Percentiles rank a stretch among this genome's conserved stretches.
phyloP scores from a whole-genome alignment of 768 basidiomycete species.

The Russula sp. region DNA sequence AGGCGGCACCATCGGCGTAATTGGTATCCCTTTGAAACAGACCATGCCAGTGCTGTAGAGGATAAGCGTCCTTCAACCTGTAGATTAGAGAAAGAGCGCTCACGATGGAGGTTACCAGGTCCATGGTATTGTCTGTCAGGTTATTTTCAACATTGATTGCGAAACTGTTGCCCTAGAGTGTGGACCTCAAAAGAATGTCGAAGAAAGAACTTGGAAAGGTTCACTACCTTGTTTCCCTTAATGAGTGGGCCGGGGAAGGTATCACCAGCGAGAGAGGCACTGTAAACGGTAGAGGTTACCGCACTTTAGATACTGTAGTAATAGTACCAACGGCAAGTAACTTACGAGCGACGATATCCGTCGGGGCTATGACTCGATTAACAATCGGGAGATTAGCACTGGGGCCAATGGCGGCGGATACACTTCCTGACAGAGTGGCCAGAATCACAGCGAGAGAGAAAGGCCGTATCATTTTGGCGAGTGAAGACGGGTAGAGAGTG shows the following conservation, averaged over 20 bases:
- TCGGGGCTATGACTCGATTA: constrained; percentile 31
- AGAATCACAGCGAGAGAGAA: constrained; percentile 12
- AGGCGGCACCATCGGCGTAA: constrained; percentile 45
- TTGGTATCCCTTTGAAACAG: constrained; percentile 43
- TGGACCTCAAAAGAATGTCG: constrained; percentile 31
- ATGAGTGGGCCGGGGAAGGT: constrained; percentile 21
- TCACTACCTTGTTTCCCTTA: constrained; percentile 33
- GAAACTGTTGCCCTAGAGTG: constrained; percentile 38
- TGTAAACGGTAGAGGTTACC: neutral
- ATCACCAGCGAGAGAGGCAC: constrained; percentile 11
- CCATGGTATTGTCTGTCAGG: constrained; percentile 46
- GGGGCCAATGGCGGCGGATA: constrained; percentile 31
- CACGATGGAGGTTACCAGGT: constrained; percentile 50
- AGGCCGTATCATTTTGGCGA: constrained; percentile 7
- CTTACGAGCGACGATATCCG: constrained; percentile 31
- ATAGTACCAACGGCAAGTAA: neutral
- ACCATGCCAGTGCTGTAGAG: constrained; percentile 54
- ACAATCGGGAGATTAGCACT: constrained; percentile 27
- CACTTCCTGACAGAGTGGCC: constrained; percentile 4
- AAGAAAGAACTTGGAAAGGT: too few relatives aligned
- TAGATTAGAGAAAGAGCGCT: neutral
- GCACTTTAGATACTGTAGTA: neutral
- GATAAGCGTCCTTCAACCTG: too few relatives aligned
- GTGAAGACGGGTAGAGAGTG: neutral
- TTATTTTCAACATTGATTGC: constrained; percentile 45